Evolutionary conservation across 2,329 filamentous ascomycete genomes (phyloP), one percentile per base, ranked within the genome.

Genomic region (Whalleya microplaca): DNA sequence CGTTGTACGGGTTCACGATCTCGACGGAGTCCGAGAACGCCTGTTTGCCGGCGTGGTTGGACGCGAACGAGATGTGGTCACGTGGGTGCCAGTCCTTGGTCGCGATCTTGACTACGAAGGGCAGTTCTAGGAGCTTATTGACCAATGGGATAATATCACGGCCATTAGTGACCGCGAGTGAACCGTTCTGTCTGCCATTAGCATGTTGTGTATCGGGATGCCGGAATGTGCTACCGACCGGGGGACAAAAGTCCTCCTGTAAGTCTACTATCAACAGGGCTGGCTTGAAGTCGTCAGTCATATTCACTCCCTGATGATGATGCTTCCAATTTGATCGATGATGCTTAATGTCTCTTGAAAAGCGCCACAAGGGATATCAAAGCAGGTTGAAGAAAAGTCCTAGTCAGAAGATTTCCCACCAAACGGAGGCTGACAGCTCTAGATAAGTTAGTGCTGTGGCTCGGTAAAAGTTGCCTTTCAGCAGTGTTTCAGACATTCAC

Each of bases 191-290:
- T 29, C 55, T 59, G 29, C 40, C 16, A 54, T 72, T 46, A 65
- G 63, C 47, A 48, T 44, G 12, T 44, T 32, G 3, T 23, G 50
- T 23, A 49, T 41, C 19, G 19, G 10, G 32, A 23, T 43, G 41
- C 8, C 18, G 42, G 53, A 47, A 21, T 23, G 51, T 51, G 2
- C 41, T 41, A 37, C 87, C 77, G 76, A 95, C 92, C 12, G 93
- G 92, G 56, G 91, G 90, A 73, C 92, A 96, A 73, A 97, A 98
- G 77, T 98, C 94, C 73, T 97, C 89, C 75, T 98, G 95, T 69
- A 96, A 82, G 74, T 97, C 93, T 51, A 96, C 88, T 10, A 96
- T 82, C 46, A 96, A 75, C 21, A 86, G 75, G 2, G 83, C 83
- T 2, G 83, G 80, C 48, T 69, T 76, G 58, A 82, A 82, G 3